Conservation (phyloP, 2,329 filamentous ascomycete species). For the Phoma sp. region DNA sequence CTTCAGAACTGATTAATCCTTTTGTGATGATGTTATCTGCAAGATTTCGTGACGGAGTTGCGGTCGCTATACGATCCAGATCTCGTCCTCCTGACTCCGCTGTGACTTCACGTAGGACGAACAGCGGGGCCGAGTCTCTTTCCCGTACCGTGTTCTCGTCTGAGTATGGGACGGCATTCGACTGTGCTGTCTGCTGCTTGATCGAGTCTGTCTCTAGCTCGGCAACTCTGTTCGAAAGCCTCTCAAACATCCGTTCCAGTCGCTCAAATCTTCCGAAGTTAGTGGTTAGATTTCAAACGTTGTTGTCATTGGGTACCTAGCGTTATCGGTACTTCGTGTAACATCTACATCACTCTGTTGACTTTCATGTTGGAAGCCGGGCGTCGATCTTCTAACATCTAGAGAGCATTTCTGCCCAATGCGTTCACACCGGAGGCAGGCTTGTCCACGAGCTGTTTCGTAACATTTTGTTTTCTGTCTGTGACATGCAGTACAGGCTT, state of each 20-base stretch:
- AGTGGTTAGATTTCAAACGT: background rate
- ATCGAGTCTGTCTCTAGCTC: background rate
- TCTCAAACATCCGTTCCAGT: background rate
- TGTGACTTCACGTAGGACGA: conserved; percentile 1
- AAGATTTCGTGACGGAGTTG: background rate
- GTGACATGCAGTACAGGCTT: background rate
- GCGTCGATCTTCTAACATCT: background rate
- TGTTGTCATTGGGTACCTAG: background rate
- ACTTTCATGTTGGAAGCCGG: background rate
- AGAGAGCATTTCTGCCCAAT: background rate
- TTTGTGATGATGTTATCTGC: background rate
- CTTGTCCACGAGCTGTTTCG: background rate
- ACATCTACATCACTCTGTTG: background rate
- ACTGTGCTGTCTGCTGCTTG: background rate
- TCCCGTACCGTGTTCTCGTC: background rate
- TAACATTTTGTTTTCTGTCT: background rate
- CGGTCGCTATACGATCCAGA: background rate
- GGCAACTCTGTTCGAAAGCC: background rate
- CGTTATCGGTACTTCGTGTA: background rate
- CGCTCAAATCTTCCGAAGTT: background rate
- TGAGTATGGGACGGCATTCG: background rate
- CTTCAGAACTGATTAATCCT: background rate
- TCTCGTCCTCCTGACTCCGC: background rate
- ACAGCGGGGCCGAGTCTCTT: background rate
- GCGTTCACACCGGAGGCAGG: background rate